A percentile compares a stretch with the other conserved stretches of the same genome.
These are phyloP conservation scores for Urostyla sp. DNA, from an alignment of 73 alveolate species.

Conservation along the genomic window DNA sequence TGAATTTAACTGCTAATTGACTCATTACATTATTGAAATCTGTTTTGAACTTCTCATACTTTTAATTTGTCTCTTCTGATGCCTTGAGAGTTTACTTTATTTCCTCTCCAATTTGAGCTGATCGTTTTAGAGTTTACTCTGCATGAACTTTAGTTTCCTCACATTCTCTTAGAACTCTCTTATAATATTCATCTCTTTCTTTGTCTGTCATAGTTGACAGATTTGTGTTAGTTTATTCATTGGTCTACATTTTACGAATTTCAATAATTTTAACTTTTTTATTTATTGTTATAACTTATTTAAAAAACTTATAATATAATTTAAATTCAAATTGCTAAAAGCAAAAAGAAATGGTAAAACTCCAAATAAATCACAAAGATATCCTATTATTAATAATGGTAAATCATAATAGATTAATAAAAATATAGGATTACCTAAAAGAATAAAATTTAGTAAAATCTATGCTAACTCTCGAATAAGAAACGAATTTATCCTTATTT, in stretches of 20 bases:
- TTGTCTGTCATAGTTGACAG: no score
- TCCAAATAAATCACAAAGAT: constrained; percentile 51
- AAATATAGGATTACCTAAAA: constrained; percentile 59
- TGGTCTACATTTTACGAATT: no score
- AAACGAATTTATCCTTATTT: constrained; percentile 75
- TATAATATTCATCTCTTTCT: constrained; percentile 11
- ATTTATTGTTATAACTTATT: no score
- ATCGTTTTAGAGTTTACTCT: not conserved
- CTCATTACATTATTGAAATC: constrained; percentile 35
- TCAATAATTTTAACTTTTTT: no score
- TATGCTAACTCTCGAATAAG: constrained; percentile 87
- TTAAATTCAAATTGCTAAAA: constrained; percentile 11
- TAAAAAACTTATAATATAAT: not conserved
- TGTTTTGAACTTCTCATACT: constrained; percentile 48
- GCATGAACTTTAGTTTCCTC: constrained; percentile 42
- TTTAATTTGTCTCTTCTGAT: constrained; percentile 22
- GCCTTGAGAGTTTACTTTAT: constrained; percentile 10
- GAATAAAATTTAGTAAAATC: constrained; percentile 69
- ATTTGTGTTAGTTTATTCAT: no score
- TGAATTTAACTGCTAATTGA: constrained; percentile 2
- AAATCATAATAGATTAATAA: not conserved
- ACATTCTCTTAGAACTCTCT: not conserved
- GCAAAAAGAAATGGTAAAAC: constrained; percentile 61
- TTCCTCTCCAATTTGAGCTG: not conserved
- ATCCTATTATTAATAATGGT: constrained; percentile 8